Percentiles rank a stretch among this genome's conserved stretches.
Conservation (phyloP, 2,329 filamentous ascomycete genomes). For the Phaeosphaeria sp. region DNA sequence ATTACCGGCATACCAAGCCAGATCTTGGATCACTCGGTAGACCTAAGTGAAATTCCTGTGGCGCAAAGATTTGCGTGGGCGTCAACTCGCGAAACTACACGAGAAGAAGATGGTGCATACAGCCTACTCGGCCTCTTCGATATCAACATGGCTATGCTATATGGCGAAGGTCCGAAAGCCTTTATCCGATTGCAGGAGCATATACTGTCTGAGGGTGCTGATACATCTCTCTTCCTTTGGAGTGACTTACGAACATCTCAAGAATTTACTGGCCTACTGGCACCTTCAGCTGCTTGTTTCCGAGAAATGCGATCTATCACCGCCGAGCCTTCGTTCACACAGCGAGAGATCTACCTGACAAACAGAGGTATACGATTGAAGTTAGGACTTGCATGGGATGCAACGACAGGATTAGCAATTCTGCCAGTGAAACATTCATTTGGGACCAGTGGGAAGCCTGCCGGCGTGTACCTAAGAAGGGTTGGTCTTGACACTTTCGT, state of each 20-base stretch:
- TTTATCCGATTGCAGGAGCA: constrained; percentile 17
- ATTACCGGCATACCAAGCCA: constrained; percentile 11
- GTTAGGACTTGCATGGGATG: constrained; percentile 7
- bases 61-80: constrained; percentile 25
- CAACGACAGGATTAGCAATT: constrained; percentile 9
- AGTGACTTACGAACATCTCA: constrained; percentile 4
- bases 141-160: constrained; percentile 19
- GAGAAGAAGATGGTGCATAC: constrained; percentile 24
- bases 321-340: constrained; percentile 4
- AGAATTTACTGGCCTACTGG: constrained; percentile 7
- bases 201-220: constrained; percentile 10
- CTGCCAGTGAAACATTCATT: constrained; percentile 10
- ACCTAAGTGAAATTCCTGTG: constrained; percentile 13
- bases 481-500: constrained; percentile 6
- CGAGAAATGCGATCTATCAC: constrained; percentile 5
- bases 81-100: constrained; percentile 20
- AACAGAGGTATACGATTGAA: constrained; percentile 11
- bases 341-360: constrained; percentile 8
- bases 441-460: not conserved
- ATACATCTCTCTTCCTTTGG: constrained; percentile 12
- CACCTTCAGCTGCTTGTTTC: constrained; percentile 6
- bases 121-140: constrained; percentile 21
- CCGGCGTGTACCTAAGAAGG: constrained; percentile 9
- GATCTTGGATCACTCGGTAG: constrained; percentile 4
- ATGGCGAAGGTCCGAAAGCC: constrained; percentile 15